Percentiles rank a stretch among this genome's conserved stretches.
phyloP scores from a whole-genome alignment of 345 rosid genomes.

The Toxicodendron radicans region DNA sequence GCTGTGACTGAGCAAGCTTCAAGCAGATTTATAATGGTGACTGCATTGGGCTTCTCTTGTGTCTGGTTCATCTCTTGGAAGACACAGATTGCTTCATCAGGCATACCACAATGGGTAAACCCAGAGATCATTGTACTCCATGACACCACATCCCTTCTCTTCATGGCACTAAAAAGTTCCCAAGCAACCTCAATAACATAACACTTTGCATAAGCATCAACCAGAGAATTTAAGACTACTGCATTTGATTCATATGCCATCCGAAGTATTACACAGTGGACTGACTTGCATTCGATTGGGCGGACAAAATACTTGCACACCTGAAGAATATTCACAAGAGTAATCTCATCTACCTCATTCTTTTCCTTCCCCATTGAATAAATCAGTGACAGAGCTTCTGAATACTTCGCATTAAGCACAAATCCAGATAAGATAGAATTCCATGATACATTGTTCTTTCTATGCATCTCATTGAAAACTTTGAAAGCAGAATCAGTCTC shows the following conservation, averaged over 20 bases:
- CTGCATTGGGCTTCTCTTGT: constrained; percentile 37
- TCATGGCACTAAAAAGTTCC: constrained; percentile 39
- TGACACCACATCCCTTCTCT: constrained; percentile 47
- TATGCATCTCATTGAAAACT: constrained; percentile 44
- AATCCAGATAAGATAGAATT: constrained; percentile 63
- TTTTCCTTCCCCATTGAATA: constrained; percentile 44
- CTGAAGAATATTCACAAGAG: constrained; percentile 56
- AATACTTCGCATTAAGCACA: constrained; percentile 42
- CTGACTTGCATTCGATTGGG: constrained; percentile 51
- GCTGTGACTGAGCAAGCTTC: constrained; percentile 65
- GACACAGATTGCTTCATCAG: constrained; percentile 52
- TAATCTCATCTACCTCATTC: constrained; percentile 46
- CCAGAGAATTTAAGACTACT: constrained; percentile 44
- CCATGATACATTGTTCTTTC: constrained; percentile 60
- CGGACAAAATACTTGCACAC: constrained; percentile 47
- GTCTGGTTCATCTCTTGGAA: constrained; percentile 47
- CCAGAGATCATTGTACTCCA: constrained; percentile 80
- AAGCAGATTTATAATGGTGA: constrained; percentile 55
- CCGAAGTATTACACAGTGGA: constrained; percentile 52
- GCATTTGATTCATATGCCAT: constrained; percentile 44
- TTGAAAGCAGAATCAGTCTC: constrained; percentile 47
- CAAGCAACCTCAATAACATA: constrained; percentile 41
- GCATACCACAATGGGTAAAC: constrained; percentile 46
- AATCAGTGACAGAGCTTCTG: constrained; percentile 47
- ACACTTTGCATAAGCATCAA: constrained; percentile 66